phyloP scores from a whole-genome alignment of 345 rosid genomes.

The Arabidopsis suecica region DNA sequence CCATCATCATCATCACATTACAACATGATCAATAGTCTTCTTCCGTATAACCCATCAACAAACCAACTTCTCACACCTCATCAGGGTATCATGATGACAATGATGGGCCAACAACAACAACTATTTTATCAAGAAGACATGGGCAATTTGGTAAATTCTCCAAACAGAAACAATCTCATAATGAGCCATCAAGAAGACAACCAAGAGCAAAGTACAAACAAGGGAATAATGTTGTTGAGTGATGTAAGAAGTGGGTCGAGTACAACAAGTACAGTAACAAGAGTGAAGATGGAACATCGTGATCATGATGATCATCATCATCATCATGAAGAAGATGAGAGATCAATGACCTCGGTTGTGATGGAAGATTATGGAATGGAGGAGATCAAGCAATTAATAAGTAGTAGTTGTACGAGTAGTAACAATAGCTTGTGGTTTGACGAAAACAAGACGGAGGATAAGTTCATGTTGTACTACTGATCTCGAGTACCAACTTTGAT shows the following conservation, averaged over 20 bases:
- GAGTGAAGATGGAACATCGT: slow-evolving; percentile 46
- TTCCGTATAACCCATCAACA: slow-evolving; percentile 46
- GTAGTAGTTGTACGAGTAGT: slow-evolving; percentile 52
- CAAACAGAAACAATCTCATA: slow-evolving; percentile 36
- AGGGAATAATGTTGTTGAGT: slow-evolving; percentile 41
- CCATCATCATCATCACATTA: slow-evolving; percentile 44
- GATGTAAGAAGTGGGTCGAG: slow-evolving; percentile 67
- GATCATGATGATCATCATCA: slow-evolving; percentile 23
- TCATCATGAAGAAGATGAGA: slow-evolving; percentile 41
- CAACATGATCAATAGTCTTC: slow-evolving; percentile 38
- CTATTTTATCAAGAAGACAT: slow-evolving; percentile 42
- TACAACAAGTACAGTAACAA: slow-evolving; percentile 61
- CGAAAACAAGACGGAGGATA: slow-evolving; percentile 63
- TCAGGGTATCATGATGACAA: slow-evolving; percentile 47
- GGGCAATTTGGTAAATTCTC: slow-evolving; percentile 43
- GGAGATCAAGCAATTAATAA: slow-evolving; percentile 77
- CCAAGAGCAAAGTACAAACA: slow-evolving; percentile 48
- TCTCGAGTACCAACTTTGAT: slow-evolving; percentile 12
- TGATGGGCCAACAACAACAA: slow-evolving; percentile 48
- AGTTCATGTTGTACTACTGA: slow-evolving; percentile 65
- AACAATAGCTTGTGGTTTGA: slow-evolving; percentile 58
- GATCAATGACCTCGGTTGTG: slow-evolving; percentile 27
- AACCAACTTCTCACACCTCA: slow-evolving; percentile 46
- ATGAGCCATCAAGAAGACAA: slow-evolving; percentile 49
- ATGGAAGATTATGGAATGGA: slow-evolving; percentile 65